Conservation (phyloP, 345 rosid species). For the Rubroshorea leprosula region DNA sequence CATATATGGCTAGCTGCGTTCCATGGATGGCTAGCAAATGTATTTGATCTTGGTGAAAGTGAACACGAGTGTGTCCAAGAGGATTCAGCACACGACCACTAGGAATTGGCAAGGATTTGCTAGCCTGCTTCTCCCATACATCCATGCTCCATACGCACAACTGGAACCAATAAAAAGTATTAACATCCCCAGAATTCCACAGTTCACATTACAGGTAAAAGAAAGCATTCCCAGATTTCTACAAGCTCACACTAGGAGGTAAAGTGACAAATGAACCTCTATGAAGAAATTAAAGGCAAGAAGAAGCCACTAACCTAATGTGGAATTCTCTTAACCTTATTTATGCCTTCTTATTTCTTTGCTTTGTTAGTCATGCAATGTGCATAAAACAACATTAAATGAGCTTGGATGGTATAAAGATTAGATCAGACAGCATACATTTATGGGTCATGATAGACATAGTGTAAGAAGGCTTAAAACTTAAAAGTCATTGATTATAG, state of each 20-base stretch:
- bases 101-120: constrained; percentile 34
- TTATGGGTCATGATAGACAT: too few species aligned
- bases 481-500: too few species aligned
- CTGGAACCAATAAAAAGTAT: constrained; percentile 25
- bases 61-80: constrained; percentile 36
- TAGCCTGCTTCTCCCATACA: constrained; percentile 63
- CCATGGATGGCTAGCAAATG: constrained; percentile 35
- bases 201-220: neutral
- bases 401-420: too few species aligned
- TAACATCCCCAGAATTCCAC: neutral
- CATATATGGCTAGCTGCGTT: constrained; percentile 34
- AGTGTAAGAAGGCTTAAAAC: too few species aligned
- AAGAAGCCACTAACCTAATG: neutral
- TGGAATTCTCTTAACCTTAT: neutral
- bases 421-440: too few species aligned
- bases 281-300: neutral
- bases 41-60: constrained; percentile 38
- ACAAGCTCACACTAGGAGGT: neutral
- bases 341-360: neutral
- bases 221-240: neutral
- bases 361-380: neutral
- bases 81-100: constrained; percentile 27
- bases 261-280: neutral
- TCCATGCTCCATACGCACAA: constrained; percentile 73
- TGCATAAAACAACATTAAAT: too few species aligned